phyloP scores from a whole-genome alignment of 2,329 filamentous ascomycete species.

The Ilyonectria robusta region DNA sequence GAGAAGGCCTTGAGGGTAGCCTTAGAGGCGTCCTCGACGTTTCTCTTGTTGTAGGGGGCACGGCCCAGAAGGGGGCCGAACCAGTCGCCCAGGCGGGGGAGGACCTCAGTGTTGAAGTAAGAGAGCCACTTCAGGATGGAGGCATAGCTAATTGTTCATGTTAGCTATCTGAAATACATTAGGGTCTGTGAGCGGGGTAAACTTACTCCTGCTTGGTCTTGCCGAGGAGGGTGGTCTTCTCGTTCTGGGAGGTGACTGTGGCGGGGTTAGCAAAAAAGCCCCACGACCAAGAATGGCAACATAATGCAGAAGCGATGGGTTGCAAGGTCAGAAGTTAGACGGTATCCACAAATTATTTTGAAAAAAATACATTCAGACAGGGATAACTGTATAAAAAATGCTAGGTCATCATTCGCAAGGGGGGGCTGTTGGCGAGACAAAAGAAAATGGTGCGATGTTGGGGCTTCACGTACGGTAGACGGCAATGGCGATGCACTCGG shows the following conservation, averaged over 20 bases:
- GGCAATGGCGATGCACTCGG: slow-evolving; percentile 93
- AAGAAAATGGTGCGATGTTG: slow-evolving; percentile 49
- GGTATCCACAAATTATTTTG: slow-evolving; percentile 82
- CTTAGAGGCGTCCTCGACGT: slow-evolving; percentile 84
- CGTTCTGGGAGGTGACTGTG: slow-evolving; percentile 97
- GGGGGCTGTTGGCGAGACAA: slow-evolving; percentile 33
- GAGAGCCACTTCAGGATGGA: slow-evolving; percentile 99
- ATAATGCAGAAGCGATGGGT: slow-evolving; percentile 45
- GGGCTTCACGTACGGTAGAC: slow-evolving; percentile 87
- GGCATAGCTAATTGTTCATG: slow-evolving; percentile 75
- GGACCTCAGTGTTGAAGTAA: slow-evolving; percentile 91
- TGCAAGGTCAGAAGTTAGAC: slow-evolving; percentile 83
- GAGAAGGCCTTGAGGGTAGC: slow-evolving; percentile 76
- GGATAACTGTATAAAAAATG: slow-evolving; percentile 93
- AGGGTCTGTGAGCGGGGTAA: not conserved
- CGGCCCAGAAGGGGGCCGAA: slow-evolving; percentile 88
- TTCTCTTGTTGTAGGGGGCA: slow-evolving; percentile 97
- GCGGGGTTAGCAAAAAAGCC: slow-evolving; percentile 52
- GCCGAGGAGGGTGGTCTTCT: slow-evolving; percentile 99
- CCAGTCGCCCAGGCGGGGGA: slow-evolving; percentile 81
- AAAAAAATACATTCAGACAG: slow-evolving; percentile 84
- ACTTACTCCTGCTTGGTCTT: slow-evolving; percentile 99
- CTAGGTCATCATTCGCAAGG: slow-evolving; percentile 76
- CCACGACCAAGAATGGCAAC: slow-evolving; percentile 45
- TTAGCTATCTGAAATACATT: slow-evolving; percentile 9